Evolutionary conservation across 1,284 basidiomycete species (phyloP).

Genomic region (Pseudozyma thailandica): DNA sequence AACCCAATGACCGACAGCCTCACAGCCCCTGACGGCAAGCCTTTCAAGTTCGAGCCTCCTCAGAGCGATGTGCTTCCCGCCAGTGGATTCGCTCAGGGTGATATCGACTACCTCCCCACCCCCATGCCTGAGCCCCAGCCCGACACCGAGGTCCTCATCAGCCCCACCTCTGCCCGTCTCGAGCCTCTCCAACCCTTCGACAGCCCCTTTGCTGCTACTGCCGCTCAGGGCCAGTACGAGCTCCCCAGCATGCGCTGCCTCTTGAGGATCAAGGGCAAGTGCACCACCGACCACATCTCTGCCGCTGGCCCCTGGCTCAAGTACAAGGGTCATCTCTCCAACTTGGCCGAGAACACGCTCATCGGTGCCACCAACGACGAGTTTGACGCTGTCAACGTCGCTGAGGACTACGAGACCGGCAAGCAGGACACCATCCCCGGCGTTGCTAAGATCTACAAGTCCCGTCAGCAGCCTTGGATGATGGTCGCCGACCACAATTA

Average conservation of each 20-base stretch:
- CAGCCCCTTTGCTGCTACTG: constrained; percentile 76
- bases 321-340: constrained; percentile 91
- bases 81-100: constrained; percentile 82
- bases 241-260: constrained; percentile 78
- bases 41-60: constrained; percentile 89
- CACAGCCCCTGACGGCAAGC: constrained; percentile 76
- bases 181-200: constrained; percentile 88
- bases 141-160: constrained; percentile 79
- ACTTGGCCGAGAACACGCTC: constrained; percentile 91
- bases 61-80: constrained; percentile 84
- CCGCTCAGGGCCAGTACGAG: constrained; percentile 74
- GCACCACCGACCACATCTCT: constrained; percentile 82
- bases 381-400: constrained; percentile 70
- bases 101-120: constrained; percentile 81
- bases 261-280: constrained; percentile 93
- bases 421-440: constrained; percentile 64
- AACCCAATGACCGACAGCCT: constrained; percentile 90
- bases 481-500: constrained; percentile 87
- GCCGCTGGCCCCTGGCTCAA: constrained; percentile 81
- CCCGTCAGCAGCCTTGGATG: constrained; percentile 77
- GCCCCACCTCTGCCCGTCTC: constrained; percentile 72
- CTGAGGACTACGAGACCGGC: constrained; percentile 60
- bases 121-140: constrained; percentile 77
- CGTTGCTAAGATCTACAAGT: constrained; percentile 60
- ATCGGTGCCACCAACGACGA: constrained; percentile 69